Base-by-base conservation (phyloP, 768 basidiomycete genomes). In the Mycena olivaceomarginata region DNA sequence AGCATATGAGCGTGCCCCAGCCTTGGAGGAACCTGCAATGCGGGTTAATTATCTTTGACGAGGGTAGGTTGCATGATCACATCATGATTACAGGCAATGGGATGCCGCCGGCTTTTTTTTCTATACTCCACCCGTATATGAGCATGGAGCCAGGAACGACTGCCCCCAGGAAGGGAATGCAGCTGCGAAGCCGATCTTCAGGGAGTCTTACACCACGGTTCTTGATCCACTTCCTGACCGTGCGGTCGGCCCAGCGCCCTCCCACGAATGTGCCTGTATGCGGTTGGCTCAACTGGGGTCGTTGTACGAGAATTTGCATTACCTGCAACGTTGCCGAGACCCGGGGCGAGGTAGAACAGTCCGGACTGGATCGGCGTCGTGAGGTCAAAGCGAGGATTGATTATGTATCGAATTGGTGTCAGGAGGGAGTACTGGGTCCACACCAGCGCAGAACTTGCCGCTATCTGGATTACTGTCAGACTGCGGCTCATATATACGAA, bases 381-480 rank as follows among this genome's bases (percentile, higher is more conserved):
- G 41, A 79, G 75, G 1, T 37, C 12, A 53, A 77, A 79, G 7
- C 78, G 78, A 7, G 78, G 78, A 22, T 79, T 79, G 72, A 79
- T 79, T 37, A 79, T 77, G 43, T 79, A 79, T 9, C 78, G 75
- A n/a, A 79, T 79, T 0, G 78, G 78, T 2, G 78, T 79, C 18
- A 79, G 70, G 1, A 79, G 66, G 5, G 75, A 76, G 69, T 79
- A 79, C 75, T 68, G 71, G 48, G 71, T 79, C 78, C 78, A 79
- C 16, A 79, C 72, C 6, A 79, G 72, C 10, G 78, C 75, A 10
- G 75, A 74, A 8, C 68, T 63, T 0, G 18, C 78, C 6, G 51
- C 39, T 6, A 75, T n/a, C 78, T 68, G 53, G 41, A 0, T 11
- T 39, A 51, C 31, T 4, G 40, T 46, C 39, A 43, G 31, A 59